Base-by-base conservation (phyloP, 2,329 filamentous ascomycete genomes). In the Paraphaeosphaeria sporulosa region DNA sequence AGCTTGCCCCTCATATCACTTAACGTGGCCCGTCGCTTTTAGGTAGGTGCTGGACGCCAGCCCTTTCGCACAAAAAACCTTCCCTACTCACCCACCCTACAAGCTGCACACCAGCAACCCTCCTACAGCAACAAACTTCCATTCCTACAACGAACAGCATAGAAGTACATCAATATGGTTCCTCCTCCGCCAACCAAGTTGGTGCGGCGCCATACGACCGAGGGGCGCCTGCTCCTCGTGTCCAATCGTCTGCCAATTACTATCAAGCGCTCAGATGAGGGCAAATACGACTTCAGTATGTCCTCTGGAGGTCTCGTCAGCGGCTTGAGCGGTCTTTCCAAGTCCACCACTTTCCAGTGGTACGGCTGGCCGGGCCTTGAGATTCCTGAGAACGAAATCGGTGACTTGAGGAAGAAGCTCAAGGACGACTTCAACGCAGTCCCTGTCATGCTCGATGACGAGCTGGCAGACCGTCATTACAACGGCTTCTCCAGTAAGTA, bases 351-450 rank as follows among this genome's bases (percentile, higher is more conserved):
- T 68, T 98, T 98, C 80, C 92, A 95, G 79, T 99, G 95, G 95
- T 98, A 98, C 80, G 95, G 95, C 68, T 98, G 95, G 94, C 94
- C 95, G 0, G 95, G 95, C 40, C 82, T 97, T 51, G 93, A 98
- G 78, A 89, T 98, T 4, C 94, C 94, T 42, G 92, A 96, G 64
- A 86, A 88, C 57, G 94, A 98, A 78, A 86, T 92, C 46, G 83
- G 86, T 2, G 84, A 85, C 58, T 89, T 99, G 78, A 90, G 88
- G 74, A 85, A 90, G 73, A 88, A 90, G 65, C 83, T 98, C 73
- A 91, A 92, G 80, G 89, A 95, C 23, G 91, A 97, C 72, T 94
- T 96, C 79, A 89, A 90, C 69, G 94, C 94, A 8, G 88, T 96
- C 43, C 94, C 95, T 1, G 91, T 99, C 57, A 97, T 97, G 77